Evolutionary conservation across 805 yeast species (phyloP), one percentile per base, ranked within the genome.

Genomic region (Candida berthetii): DNA sequence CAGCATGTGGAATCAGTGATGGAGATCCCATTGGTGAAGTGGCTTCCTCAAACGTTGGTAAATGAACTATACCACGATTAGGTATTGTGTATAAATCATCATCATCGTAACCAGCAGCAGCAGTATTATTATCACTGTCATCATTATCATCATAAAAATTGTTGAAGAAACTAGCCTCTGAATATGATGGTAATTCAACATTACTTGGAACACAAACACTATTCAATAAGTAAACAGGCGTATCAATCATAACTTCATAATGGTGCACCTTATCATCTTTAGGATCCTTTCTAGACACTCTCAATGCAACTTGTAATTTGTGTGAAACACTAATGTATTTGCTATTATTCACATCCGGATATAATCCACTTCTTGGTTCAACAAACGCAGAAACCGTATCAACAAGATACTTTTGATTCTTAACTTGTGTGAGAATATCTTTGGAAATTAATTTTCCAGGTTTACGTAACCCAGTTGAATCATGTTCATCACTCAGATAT

Each of bases 241-340:
- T 83, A 54, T 85, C 93, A 32, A 85, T 83, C 35, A 85, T 76
- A 17, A 85, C 90, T 50, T 85, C 95, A 53, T 80, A 85, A 57
- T 85, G 90, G 51, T 82, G 88, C 64, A 78, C 61, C 46, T 74
- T 75, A 4, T 50, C 47, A 31, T 61, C 63, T 4, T 61, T 55
- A 0, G 75, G 70, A 44, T 80, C 84, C 1, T 78, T 78, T 49
- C 74, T 78, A 11, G 85, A 76, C 22, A 85, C 76, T 42, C 93
- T 65, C 42, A 85, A 72, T 50, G 84, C 78, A 4, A 85, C 71
- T 55, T 85, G 93, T 38, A 85, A 58, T 38, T 89, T 66, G 57
- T 85, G 95, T 42, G 74, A 70, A 15, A 83, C 69, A 48, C 72
- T 76, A 36, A 85, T 69, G 51, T 80, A 82, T 28, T 78, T 70